Percentiles rank a stretch among this genome's conserved stretches.
Evolutionary conservation across 2,329 filamentous ascomycete species (phyloP).

Genomic region (Colletotrichum somersetense): DNA sequence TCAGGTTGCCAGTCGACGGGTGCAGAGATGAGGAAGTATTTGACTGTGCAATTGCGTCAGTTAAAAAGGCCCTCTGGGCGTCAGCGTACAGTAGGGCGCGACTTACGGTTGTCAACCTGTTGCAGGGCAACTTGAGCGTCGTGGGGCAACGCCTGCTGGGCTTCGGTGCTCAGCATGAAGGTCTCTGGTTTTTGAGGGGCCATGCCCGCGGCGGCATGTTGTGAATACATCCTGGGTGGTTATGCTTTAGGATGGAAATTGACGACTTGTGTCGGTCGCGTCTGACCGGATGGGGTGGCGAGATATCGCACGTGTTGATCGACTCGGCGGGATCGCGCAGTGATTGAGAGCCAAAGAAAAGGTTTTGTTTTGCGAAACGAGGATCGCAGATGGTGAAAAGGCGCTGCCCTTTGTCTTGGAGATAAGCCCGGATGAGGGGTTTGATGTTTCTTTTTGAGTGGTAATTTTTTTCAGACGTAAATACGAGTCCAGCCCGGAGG

Average conservation of each 20-base stretch:
- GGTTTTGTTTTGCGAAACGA: slow-evolving; percentile 3
- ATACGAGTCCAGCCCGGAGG: slow-evolving; percentile 62
- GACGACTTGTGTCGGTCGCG: slow-evolving; percentile 43
- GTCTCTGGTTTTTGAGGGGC: slow-evolving; percentile 97
- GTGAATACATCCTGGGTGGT: slow-evolving; percentile 77
- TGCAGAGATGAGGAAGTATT: slow-evolving; percentile 99
- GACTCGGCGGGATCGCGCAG: slow-evolving; percentile 15
- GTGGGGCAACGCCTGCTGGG: slow-evolving; percentile 94
- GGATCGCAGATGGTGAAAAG: slow-evolving; percentile 35
- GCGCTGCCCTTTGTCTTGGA: slow-evolving; percentile 41
- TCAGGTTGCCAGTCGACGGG: slow-evolving; percentile 98
- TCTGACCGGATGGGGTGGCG: slow-evolving; percentile 38
- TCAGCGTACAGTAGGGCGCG: background rate
- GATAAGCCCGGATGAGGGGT: slow-evolving; percentile 25
- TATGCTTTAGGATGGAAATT: slow-evolving; percentile 19
- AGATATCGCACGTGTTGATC: slow-evolving; percentile 22
- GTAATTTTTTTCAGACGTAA: slow-evolving; percentile 36
- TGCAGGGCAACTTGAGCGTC: slow-evolving; percentile 97
- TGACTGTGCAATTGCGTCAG: slow-evolving; percentile 71
- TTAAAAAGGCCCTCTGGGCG: slow-evolving; percentile 27
- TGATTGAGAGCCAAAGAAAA: slow-evolving; percentile 28
- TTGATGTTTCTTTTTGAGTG: slow-evolving; percentile 20
- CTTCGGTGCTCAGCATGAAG: slow-evolving; percentile 97
- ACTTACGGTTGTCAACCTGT: slow-evolving; percentile 96
- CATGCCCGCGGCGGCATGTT: slow-evolving; percentile 86